Evolutionary conservation across 352 stramenopile species (phyloP).

Genomic region (Phytophthora citricola): DNA sequence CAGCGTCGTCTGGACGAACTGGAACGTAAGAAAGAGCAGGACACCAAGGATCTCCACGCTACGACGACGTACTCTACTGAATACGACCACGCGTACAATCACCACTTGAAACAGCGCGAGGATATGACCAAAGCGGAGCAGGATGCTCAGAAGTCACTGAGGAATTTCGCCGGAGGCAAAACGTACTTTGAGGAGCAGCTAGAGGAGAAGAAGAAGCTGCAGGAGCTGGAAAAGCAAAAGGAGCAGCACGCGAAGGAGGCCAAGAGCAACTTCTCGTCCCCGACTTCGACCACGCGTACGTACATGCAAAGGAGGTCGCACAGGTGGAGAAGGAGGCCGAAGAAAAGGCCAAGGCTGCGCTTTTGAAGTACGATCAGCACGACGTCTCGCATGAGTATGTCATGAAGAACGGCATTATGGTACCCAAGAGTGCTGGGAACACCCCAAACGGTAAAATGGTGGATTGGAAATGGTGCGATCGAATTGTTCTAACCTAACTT

Average conservation of each 20-base stretch:
- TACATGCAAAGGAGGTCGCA: slow-evolving; percentile 60
- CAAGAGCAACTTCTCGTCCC: slow-evolving; percentile 62
- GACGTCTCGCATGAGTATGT: slow-evolving; percentile 61
- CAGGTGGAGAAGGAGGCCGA: slow-evolving; percentile 59
- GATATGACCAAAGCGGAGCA: slow-evolving; percentile 45
- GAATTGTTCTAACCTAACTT: background rate
- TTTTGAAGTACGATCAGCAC: slow-evolving; percentile 65
- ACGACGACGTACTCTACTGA: slow-evolving; percentile 51
- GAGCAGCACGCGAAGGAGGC: slow-evolving; percentile 43
- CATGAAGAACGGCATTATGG: slow-evolving; percentile 70
- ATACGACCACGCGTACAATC: slow-evolving; percentile 59
- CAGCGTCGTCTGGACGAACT: slow-evolving; percentile 38
- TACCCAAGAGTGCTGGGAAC: slow-evolving; percentile 35
- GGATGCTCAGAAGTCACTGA: slow-evolving; percentile 46
- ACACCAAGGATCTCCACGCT: slow-evolving; percentile 44
- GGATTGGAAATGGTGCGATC: background rate
- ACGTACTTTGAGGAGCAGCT: slow-evolving; percentile 67
- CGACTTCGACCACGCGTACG: slow-evolving; percentile 60
- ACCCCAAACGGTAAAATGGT: slow-evolving; percentile 25
- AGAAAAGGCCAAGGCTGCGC: slow-evolving; percentile 59
- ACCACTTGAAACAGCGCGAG: slow-evolving; percentile 58
- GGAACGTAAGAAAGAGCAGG: slow-evolving; percentile 35
- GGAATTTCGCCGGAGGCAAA: slow-evolving; percentile 53
- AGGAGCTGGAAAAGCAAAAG: slow-evolving; percentile 57
- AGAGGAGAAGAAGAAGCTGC: slow-evolving; percentile 63